phyloP scores from a whole-genome alignment of 345 rosid genomes.

The Heritiera fomes region DNA sequence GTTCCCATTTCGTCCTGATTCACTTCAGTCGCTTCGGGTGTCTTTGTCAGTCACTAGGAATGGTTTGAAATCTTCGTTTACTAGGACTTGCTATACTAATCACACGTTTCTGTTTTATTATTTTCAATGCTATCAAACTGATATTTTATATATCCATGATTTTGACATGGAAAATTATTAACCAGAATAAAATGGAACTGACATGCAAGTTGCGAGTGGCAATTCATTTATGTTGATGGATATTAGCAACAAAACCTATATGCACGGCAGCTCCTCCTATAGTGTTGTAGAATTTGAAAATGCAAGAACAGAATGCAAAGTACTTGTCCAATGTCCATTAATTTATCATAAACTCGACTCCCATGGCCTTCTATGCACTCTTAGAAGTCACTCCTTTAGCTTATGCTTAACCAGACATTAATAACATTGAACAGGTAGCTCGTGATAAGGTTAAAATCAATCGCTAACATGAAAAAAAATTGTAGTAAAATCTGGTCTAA shows the following conservation, averaged over 20 bases:
- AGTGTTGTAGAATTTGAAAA: not conserved
- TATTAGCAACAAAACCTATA: not conserved
- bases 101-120: not conserved
- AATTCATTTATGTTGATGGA: not conserved
- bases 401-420: not conserved
- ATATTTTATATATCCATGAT: too few relatives aligned
- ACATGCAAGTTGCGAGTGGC: not conserved
- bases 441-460: not conserved
- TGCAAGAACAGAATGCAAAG: not conserved
- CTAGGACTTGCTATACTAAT: not conserved
- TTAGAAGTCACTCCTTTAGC: not conserved
- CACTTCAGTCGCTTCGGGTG: not conserved
- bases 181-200: not conserved
- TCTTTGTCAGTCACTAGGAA: not conserved
- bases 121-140: not conserved
- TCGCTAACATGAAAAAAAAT: too few relatives aligned
- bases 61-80: not conserved
- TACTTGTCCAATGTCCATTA: too few relatives aligned
- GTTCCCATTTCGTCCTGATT: too few relatives aligned
- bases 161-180: not conserved
- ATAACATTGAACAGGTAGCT: not conserved
- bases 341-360: not conserved
- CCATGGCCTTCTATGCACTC: too few relatives aligned
- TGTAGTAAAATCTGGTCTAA: too few relatives aligned
- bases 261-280: not conserved